Conservation (phyloP, 2,329 filamentous ascomycete genomes). For the Escovopsis sp. region DNA sequence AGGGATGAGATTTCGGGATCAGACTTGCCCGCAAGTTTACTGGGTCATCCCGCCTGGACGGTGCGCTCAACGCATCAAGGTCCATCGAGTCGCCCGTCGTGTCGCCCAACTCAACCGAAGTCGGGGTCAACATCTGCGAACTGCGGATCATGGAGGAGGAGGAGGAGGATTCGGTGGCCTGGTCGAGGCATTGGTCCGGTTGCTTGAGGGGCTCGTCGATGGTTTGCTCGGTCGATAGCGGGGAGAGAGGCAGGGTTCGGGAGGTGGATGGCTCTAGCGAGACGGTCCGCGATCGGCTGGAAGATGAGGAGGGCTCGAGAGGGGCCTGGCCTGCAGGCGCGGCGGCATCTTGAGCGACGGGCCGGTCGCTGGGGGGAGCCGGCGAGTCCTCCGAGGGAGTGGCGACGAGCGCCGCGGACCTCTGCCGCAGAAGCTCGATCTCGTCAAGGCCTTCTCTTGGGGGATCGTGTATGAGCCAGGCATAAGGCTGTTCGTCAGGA, state of each 20-base stretch:
- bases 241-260: slow-evolving; percentile 18
- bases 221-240: slow-evolving; percentile 16
- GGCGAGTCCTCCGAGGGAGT: slow-evolving; percentile 10
- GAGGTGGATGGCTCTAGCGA: slow-evolving; percentile 26
- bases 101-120: slow-evolving; percentile 10
- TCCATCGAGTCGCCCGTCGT: slow-evolving; percentile 11
- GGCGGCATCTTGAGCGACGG: slow-evolving; percentile 11
- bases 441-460: slow-evolving; percentile 8
- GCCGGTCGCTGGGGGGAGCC: slow-evolving; percentile 8
- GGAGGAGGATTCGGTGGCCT: slow-evolving; percentile 10
- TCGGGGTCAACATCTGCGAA: slow-evolving; percentile 7
- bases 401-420: slow-evolving; percentile 8
- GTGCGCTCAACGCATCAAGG: slow-evolving; percentile 18
- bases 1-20: slow-evolving; percentile 13
- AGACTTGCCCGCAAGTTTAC: slow-evolving; percentile 20
- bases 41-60: slow-evolving; percentile 24
- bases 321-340: slow-evolving; percentile 13
- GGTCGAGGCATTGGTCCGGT: slow-evolving; percentile 10
- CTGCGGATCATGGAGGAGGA: slow-evolving; percentile 5
- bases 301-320: slow-evolving; percentile 18
- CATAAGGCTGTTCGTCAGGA: slow-evolving; percentile 24
- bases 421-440: slow-evolving; percentile 10
- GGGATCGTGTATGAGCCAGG: slow-evolving; percentile 12
- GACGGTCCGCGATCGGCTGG: slow-evolving; percentile 25
- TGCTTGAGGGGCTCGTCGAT: slow-evolving; percentile 13